A percentile compares a stretch with the other conserved stretches of the same genome.
phyloP scores from a whole-genome alignment of 805 yeast genomes.

The Candida alai region DNA sequence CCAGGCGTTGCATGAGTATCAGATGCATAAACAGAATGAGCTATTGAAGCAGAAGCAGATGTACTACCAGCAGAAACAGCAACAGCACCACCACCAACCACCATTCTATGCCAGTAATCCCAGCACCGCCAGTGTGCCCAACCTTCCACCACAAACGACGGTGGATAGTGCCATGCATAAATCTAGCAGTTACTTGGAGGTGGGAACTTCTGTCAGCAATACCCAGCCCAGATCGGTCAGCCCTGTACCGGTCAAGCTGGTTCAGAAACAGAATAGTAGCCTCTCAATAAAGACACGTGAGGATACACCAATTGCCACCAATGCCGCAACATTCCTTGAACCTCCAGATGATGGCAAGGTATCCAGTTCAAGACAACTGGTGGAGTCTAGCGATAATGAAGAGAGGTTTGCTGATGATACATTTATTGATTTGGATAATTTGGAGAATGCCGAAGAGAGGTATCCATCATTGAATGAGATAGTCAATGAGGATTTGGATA shows the following conservation, averaged over 20 bases:
- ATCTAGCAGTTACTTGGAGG: no score
- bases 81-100: neutral
- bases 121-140: slow-evolving; percentile 1
- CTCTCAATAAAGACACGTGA: no score
- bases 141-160: no score
- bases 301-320: no score
- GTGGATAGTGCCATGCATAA: no score
- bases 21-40: slow-evolving; percentile 33
- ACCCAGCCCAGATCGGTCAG: no score
- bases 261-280: no score
- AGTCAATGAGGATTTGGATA: slow-evolving; percentile 4
- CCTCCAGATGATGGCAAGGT: no score
- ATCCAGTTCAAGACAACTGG: no score
- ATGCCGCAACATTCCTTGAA: no score
- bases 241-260: no score
- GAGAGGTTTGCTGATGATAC: slow-evolving; percentile 14
- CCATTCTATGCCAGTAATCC: neutral
- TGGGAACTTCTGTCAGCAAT: no score
- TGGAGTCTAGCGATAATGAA: neutral
- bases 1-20: slow-evolving; percentile 52
- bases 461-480: slow-evolving; percentile 47
- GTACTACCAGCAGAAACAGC: slow-evolving; percentile 37
- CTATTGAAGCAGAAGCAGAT: slow-evolving; percentile 32
- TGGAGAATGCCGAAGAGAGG: slow-evolving; percentile 47
- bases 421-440: slow-evolving; percentile 31